phyloP scores from a whole-genome alignment of 1,139 yeast species.

The Lodderomyces pseudojiufengensis region DNA sequence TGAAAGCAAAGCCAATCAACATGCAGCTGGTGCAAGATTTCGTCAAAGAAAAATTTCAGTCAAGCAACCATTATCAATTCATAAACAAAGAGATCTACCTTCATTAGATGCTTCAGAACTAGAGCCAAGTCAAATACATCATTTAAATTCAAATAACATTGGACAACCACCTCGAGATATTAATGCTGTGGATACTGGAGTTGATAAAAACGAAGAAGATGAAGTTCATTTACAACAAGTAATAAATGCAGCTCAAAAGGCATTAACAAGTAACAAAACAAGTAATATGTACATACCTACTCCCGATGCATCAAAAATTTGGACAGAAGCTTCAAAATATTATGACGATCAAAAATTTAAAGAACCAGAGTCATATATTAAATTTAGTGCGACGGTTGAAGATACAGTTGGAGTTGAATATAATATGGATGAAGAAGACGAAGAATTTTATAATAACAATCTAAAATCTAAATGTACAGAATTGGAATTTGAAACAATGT shows the following conservation, averaged over 20 bases:
- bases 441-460: slow-evolving; percentile 48
- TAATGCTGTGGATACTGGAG: slow-evolving; percentile 94
- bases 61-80: slow-evolving; percentile 80
- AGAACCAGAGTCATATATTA: slow-evolving; percentile 78
- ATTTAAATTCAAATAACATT: slow-evolving; percentile 23
- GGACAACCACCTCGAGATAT: slow-evolving; percentile 73
- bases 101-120: slow-evolving; percentile 56
- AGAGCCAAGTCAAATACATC: slow-evolving; percentile 46
- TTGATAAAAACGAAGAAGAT: slow-evolving; percentile 95
- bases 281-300: slow-evolving; percentile 79
- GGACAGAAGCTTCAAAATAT: slow-evolving; percentile 74
- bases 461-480: slow-evolving; percentile 50
- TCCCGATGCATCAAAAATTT: slow-evolving; percentile 85
- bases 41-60: slow-evolving; percentile 90
- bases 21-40: slow-evolving; percentile 62
- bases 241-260: slow-evolving; percentile 69
- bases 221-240: slow-evolving; percentile 95
- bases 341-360: slow-evolving; percentile 60
- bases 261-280: slow-evolving; percentile 29
- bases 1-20: slow-evolving; percentile 31
- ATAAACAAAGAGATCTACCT: slow-evolving; percentile 76
- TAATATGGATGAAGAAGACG: slow-evolving; percentile 90
- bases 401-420: slow-evolving; percentile 86
- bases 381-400: slow-evolving; percentile 91
- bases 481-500: slow-evolving; percentile 79